phyloP scores from a whole-genome alignment of 2,329 filamentous ascomycete species.

The Sclerotinia nivalis region DNA sequence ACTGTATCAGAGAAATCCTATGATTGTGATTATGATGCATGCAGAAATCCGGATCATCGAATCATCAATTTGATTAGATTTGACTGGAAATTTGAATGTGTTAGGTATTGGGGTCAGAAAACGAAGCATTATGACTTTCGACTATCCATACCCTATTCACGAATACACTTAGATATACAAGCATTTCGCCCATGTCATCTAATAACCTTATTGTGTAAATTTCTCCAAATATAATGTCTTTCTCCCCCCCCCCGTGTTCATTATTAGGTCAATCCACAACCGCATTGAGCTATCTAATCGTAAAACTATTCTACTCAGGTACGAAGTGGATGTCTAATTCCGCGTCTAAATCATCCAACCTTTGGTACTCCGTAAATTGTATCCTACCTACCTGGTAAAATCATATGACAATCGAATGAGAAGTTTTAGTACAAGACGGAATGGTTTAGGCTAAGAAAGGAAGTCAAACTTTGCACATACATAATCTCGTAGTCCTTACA shows the following conservation, averaged over 20 bases:
- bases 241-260: conserved; percentile 9
- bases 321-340: conserved; percentile 13
- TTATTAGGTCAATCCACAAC: conserved; percentile 9
- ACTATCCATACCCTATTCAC: neutral
- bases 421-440: neutral
- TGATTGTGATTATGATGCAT: neutral
- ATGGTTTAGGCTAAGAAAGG: conserved; percentile 1
- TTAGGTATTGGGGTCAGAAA: no score
- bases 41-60: neutral
- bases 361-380: neutral
- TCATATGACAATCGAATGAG: neutral
- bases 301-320: neutral
- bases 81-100: no score
- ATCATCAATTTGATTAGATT: neutral
- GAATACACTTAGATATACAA: neutral
- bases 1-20: neutral
- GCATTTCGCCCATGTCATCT: neutral
- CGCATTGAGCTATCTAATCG: conserved; percentile 5
- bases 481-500: conserved; percentile 13
- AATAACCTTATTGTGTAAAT: neutral
- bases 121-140: neutral
- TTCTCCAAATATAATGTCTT: neutral
- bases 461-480: neutral
- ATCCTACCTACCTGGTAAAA: neutral
- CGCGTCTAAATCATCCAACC: conserved; percentile 9